These are phyloP conservation scores for Aphanomyces astaci DNA, from an alignment of 352 stramenopile genomes.

Conservation along the genomic window DNA sequence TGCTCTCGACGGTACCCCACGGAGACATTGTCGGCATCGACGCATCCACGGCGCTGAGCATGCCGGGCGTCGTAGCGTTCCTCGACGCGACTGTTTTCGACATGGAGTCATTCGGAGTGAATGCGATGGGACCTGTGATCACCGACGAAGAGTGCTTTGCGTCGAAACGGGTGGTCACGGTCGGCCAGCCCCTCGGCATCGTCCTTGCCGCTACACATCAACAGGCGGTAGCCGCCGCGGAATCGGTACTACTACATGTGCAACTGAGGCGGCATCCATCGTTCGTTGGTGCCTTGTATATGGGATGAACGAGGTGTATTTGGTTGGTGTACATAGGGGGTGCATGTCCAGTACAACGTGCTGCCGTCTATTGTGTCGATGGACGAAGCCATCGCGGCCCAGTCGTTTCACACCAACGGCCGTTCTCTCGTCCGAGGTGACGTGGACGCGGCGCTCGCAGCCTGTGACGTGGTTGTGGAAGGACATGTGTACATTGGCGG, in stretches of 20 bases:
- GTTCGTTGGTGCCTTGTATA: too few relatives aligned
- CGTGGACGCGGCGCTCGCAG: conserved; percentile 52
- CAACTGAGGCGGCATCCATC: too few relatives aligned
- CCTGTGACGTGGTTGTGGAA: conserved; percentile 69
- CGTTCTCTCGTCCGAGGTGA: conserved; percentile 84
- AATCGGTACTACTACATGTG: too few relatives aligned
- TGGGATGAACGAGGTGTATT: too few relatives aligned
- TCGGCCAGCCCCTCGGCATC: conserved; percentile 76
- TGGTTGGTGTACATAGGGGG: neutral
- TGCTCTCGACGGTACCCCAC: conserved; percentile 81
- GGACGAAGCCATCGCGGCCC: conserved; percentile 88
- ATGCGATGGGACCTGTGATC: conserved; percentile 71
- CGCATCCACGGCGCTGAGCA: conserved; percentile 57
- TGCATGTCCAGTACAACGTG: conserved; percentile 81
- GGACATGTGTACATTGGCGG: conserved; percentile 86
- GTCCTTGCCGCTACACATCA: conserved; percentile 78
- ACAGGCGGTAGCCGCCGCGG: conserved; percentile 56
- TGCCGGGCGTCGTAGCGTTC: conserved; percentile 85
- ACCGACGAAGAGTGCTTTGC: conserved; percentile 87
- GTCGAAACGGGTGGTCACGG: conserved; percentile 51
- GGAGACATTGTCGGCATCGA: conserved; percentile 84
- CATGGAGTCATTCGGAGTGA: conserved; percentile 48
- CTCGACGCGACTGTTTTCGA: conserved; percentile 68
- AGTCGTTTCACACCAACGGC: conserved; percentile 83
- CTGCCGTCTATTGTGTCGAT: conserved; percentile 89